Conservation (phyloP, 805 yeast species). For the Teunomyces funiuensis region DNA sequence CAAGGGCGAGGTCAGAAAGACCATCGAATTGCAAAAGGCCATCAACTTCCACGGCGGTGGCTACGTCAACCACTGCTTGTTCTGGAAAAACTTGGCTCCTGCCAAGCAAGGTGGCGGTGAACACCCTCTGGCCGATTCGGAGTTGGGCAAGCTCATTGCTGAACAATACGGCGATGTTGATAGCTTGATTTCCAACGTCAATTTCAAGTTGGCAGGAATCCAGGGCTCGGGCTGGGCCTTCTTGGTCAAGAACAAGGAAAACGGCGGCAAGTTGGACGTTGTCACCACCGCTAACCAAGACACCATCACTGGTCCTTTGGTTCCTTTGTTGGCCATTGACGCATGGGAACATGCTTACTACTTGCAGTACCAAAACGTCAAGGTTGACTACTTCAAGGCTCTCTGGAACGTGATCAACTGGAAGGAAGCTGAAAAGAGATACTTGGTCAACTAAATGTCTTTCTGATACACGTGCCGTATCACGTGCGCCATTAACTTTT, state of each 20-base stretch:
- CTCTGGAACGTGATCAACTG: conserved; percentile 94
- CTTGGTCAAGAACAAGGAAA: conserved; percentile 75
- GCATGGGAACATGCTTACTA: conserved; percentile 98
- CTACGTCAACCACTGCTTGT: conserved; percentile 77
- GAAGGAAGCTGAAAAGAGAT: conserved; percentile 84
- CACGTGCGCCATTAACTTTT: too few species aligned
- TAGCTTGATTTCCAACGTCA: conserved; percentile 59
- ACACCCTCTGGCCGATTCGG: conserved; percentile 51
- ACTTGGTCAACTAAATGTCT: conserved; percentile 14
- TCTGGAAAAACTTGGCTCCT: conserved; percentile 89
- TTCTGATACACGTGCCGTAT: background rate
- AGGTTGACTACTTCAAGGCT: conserved; percentile 88
- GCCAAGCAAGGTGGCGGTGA: conserved; percentile 74
- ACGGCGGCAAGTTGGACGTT: conserved; percentile 68
- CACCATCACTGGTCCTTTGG: conserved; percentile 66
- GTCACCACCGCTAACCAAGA: conserved; percentile 86
- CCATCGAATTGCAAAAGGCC: conserved; percentile 65
- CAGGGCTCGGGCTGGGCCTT: conserved; percentile 98
- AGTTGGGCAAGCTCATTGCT: conserved; percentile 56
- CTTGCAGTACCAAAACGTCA: conserved; percentile 88
- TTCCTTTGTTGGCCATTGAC: conserved; percentile 84
- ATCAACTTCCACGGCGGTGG: conserved; percentile 95
- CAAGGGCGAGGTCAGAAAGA: conserved; percentile 56
- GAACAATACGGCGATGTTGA: conserved; percentile 74
- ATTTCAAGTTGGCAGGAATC: conserved; percentile 67